Evolutionary conservation across 2,329 filamentous ascomycete genomes (phyloP), one percentile per base, ranked within the genome.

Genomic region (Alternaria sp.): DNA sequence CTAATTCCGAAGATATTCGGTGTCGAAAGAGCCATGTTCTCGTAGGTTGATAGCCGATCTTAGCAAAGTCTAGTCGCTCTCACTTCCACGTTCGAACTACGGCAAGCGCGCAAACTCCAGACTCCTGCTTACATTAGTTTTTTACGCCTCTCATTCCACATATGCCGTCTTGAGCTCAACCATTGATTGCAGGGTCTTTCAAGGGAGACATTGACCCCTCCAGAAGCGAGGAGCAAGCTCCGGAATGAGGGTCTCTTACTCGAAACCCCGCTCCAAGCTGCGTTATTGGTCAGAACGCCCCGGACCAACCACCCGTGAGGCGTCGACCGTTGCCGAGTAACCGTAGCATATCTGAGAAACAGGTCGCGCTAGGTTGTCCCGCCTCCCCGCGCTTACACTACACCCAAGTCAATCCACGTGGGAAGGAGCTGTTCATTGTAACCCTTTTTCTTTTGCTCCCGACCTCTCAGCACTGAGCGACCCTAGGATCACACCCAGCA

Each of bases 361-460:
- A 36, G 59, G 57, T 12, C 19, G 32, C 60, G 17, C 47, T 51
- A 53, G 32, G 26, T 46, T 43, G 11, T 59, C 49, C 60, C 60
- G 56, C 56, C 51, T 62, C 60, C 60, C 60, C 60, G 60, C 60
- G 60, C 56, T 26, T 28, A 49, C 56, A 50, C 60, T 55, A 62
- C 56, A 40, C 44, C 44, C 44, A 32, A 59, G 49, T 25, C 12
- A 44, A 59, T 62, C 49, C 60, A 62, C 50, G 60, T 62, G 60
- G 56, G 25, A 62, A 47, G 45, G 30, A 51, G 32, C 32, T 36
- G 32, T 36, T 36, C 28, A 32, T 13, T 56, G 52, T 49, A n/a
- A 40, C 12, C 12, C 32, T 11, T n/a, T 30, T 54, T 5, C 45
- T 40, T 60, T 43, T 47, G 19, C 28, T 12, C 19, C 15, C 23